These are phyloP conservation scores for Diaporthe sp. DNA, from an alignment of 2,329 filamentous ascomycete species.

Conservation along the genomic window DNA sequence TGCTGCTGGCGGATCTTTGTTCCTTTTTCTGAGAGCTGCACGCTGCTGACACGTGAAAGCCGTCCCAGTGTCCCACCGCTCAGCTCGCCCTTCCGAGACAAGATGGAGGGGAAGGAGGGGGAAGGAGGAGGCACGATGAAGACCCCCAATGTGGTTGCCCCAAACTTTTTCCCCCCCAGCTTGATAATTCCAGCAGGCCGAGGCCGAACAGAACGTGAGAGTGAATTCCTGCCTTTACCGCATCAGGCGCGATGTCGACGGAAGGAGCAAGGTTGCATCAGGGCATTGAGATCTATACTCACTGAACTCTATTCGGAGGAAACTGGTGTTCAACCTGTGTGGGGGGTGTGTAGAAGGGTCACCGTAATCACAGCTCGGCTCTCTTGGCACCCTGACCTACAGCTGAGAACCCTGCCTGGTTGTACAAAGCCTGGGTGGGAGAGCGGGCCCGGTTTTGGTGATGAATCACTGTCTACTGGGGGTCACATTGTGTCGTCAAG, in stretches of 20 bases:
- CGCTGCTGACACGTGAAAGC: slow-evolving; percentile 29
- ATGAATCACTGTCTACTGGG: slow-evolving; percentile 10
- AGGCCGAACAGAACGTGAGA: not conserved
- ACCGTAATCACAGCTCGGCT: not conserved
- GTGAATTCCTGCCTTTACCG: not conserved
- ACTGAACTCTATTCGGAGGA: not conserved
- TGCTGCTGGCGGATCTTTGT: not conserved
- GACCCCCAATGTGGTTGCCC: not conserved
- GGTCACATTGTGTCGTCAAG: slow-evolving; percentile 2
- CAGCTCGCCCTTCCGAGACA: not conserved
- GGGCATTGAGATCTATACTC: not conserved
- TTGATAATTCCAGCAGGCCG: not conserved
- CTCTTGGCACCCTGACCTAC: not conserved
- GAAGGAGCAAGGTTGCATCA: not conserved
- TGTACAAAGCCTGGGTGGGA: not conserved
- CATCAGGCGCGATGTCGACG: not conserved
- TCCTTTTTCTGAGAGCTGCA: not conserved
- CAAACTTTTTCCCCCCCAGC: not conserved
- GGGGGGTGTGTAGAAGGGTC: not conserved
- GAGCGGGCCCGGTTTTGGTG: not conserved
- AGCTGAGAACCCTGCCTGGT: not conserved
- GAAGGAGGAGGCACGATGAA: not conserved
- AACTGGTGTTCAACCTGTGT: not conserved
- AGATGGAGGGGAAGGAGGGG: not conserved
- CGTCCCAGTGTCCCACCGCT: not conserved